Percentiles rank a stretch among this genome's conserved stretches.
Conservation (phyloP, 2,329 filamentous ascomycete genomes). For the Botrytis cinerea region DNA sequence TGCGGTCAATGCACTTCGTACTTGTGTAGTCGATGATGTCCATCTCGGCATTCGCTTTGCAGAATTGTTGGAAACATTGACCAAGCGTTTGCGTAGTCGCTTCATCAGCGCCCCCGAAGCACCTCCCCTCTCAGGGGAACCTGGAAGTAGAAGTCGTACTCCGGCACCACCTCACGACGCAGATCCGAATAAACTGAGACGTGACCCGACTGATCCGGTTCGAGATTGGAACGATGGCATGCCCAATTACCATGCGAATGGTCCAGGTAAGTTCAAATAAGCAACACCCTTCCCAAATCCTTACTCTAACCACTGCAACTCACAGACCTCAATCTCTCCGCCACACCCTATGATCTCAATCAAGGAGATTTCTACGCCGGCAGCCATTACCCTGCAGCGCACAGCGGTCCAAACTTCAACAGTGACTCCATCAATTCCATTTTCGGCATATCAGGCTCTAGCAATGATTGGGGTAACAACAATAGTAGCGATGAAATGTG, state of each 20-base stretch:
- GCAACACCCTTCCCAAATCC: neutral
- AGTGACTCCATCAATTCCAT: conserved; percentile 35
- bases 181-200: conserved; percentile 40
- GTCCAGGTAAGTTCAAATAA: conserved; percentile 30
- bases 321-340: conserved; percentile 52
- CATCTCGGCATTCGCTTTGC: conserved; percentile 84
- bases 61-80: conserved; percentile 77
- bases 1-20: conserved; percentile 72
- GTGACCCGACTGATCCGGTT: conserved; percentile 33
- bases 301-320: conserved; percentile 18
- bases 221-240: conserved; percentile 40
- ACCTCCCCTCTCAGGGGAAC: conserved; percentile 39
- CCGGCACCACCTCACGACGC: conserved; percentile 39
- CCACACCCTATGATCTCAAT: conserved; percentile 62
- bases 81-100: conserved; percentile 69
- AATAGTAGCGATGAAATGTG: conserved; percentile 55
- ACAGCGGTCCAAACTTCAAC: conserved; percentile 30
- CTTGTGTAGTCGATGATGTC: conserved; percentile 81
- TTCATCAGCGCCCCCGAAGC: conserved; percentile 67
- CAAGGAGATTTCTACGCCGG: conserved; percentile 56
- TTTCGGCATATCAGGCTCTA: conserved; percentile 30
- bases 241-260: conserved; percentile 34
- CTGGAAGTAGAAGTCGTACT: conserved; percentile 33
- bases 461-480: conserved; percentile 35
- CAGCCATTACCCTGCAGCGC: conserved; percentile 40